phyloP scores from a whole-genome alignment of 2,329 filamentous ascomycete species.

The Arthrobotrys musiformis region DNA sequence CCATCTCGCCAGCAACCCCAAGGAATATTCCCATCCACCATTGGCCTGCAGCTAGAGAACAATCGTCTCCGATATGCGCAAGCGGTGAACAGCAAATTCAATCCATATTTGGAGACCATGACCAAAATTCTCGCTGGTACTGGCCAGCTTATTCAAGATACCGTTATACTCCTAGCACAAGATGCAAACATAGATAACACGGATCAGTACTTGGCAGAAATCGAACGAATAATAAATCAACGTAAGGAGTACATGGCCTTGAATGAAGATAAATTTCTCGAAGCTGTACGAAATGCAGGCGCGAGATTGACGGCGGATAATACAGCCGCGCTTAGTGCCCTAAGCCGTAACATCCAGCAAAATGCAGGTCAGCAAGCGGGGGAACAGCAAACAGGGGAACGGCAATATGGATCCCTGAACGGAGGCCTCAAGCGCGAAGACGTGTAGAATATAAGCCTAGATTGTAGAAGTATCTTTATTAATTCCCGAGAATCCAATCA shows the following conservation, averaged over 20 bases:
- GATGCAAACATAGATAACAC: conserved; percentile 18
- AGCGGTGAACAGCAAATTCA: neutral
- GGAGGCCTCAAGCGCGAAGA: neutral
- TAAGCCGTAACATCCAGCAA: too few relatives aligned
- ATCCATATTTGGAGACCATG: neutral
- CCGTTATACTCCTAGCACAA: neutral
- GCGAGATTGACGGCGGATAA: neutral
- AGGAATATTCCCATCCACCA: neutral
- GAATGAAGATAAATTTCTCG: conserved; percentile 18
- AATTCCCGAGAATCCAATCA: neutral
- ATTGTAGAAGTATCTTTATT: neutral
- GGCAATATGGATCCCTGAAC: neutral
- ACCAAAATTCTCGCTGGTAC: neutral
- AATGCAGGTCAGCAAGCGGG: neutral
- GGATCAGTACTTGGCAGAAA: neutral
- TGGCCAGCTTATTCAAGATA: neutral
- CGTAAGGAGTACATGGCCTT: neutral
- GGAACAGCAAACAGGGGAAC: neutral
- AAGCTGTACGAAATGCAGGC: neutral
- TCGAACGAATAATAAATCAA: neutral
- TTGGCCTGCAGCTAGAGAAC: neutral
- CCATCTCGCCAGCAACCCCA: neutral
- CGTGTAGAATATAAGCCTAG: neutral
- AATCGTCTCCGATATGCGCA: conserved; percentile 24
- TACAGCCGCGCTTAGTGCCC: neutral